A percentile compares a stretch with the other conserved stretches of the same genome.
These are phyloP conservation scores for Leccinum variabile DNA, from an alignment of 1,284 basidiomycete species.

Conservation along the genomic window DNA sequence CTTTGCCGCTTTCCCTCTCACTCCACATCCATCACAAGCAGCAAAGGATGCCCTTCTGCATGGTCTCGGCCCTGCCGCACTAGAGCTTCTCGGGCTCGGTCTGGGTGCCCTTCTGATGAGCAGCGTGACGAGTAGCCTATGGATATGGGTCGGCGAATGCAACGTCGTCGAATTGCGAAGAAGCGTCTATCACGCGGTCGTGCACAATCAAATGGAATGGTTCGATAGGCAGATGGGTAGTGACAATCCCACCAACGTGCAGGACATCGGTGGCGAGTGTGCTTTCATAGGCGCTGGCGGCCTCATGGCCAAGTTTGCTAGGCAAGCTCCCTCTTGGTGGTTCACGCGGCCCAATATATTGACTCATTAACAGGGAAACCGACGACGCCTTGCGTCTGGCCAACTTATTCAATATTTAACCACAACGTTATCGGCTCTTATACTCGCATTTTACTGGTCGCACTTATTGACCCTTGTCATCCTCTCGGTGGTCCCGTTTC, in stretches of 20 bases:
- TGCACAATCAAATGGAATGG: constrained; percentile 79
- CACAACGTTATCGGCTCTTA: constrained; percentile 61
- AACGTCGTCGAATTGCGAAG: constrained; percentile 72
- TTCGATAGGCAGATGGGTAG: constrained; percentile 83
- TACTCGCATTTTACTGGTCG: constrained; percentile 80
- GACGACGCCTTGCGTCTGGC: constrained; percentile 84
- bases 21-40: constrained; percentile 44
- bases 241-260: constrained; percentile 44
- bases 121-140: constrained; percentile 54
- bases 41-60: constrained; percentile 57
- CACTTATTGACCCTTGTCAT: constrained; percentile 90
- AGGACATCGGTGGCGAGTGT: constrained; percentile 46
- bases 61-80: constrained; percentile 58
- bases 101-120: constrained; percentile 70
- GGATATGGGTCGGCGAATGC: constrained; percentile 88
- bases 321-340: constrained; percentile 48
- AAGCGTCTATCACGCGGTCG: constrained; percentile 71
- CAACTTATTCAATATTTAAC: constrained; percentile 69
- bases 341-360: not conserved
- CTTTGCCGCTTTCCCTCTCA: constrained; percentile 63
- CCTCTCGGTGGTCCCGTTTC: constrained; percentile 84
- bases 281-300: constrained; percentile 82
- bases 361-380: constrained; percentile 67
- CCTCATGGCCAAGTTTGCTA: constrained; percentile 91
- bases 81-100: constrained; percentile 75